phyloP scores from a whole-genome alignment of 768 basidiomycete species.

The Boletus vermiculosoides region DNA sequence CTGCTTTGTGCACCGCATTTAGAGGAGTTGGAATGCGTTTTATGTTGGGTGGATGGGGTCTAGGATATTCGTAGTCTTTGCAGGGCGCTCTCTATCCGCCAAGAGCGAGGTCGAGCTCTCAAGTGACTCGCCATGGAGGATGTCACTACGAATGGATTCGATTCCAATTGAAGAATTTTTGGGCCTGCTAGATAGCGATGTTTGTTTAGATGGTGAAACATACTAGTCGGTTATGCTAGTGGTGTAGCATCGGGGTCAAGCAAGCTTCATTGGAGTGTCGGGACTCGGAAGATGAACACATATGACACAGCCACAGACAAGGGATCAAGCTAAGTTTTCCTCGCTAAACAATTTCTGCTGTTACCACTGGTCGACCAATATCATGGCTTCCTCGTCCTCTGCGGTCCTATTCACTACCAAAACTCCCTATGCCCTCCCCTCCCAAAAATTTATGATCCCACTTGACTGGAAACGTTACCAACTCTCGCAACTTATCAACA shows the following conservation, averaged over 20 bases:
- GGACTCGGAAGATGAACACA: background rate
- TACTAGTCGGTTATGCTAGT: background rate
- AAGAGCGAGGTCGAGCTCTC: background rate
- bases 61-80: background rate
- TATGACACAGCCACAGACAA: background rate
- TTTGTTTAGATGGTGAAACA: background rate
- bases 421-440: conserved; percentile 34
- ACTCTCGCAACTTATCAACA: conserved; percentile 95
- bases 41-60: background rate
- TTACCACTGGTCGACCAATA: background rate
- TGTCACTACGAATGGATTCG: no score
- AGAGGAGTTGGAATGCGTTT: background rate
- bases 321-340: no score
- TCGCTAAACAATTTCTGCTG: background rate
- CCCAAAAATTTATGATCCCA: conserved; percentile 92
- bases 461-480: conserved; percentile 91
- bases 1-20: background rate
- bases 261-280: background rate
- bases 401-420: conserved; percentile 22
- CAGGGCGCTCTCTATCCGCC: background rate
- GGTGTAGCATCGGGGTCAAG: no score
- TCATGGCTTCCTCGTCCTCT: conserved; percentile 10
- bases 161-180: no score
- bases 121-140: background rate
- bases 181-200: no score